Percentiles rank a stretch among this genome's conserved stretches.
These are phyloP conservation scores for Davidsoniella eucalypti DNA, from an alignment of 2,329 filamentous ascomycete genomes.

Conservation along the genomic window DNA sequence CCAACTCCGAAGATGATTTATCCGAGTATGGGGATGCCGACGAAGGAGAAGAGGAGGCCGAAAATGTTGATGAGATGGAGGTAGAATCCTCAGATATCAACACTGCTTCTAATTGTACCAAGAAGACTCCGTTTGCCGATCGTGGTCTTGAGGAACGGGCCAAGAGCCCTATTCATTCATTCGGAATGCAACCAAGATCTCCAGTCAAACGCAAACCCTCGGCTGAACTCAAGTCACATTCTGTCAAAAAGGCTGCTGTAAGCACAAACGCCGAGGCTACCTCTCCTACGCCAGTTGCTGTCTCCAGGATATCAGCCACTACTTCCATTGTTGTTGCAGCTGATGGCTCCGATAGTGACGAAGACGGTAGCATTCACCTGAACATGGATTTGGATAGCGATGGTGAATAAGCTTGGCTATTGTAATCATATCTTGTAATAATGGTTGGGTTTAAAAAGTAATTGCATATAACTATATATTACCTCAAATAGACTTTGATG, in stretches of 20 bases:
- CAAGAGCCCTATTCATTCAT: slow-evolving; percentile 4
- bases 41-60: slow-evolving; percentile 22
- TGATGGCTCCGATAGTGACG: slow-evolving; percentile 25
- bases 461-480: too few relatives aligned
- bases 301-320: slow-evolving; percentile 13
- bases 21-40: slow-evolving; percentile 17
- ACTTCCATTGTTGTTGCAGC: slow-evolving; percentile 15
- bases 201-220: slow-evolving; percentile 24
- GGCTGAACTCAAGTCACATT: slow-evolving; percentile 18
- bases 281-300: slow-evolving; percentile 14
- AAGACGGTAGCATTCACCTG: slow-evolving; percentile 39
- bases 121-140: slow-evolving; percentile 8
- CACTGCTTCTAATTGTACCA: slow-evolving; percentile 1
- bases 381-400: slow-evolving; percentile 43
- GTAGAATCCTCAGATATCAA: slow-evolving; percentile 9
- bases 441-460: neutral
- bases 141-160: slow-evolving; percentile 3
- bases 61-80: slow-evolving; percentile 3
- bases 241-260: slow-evolving; percentile 20
- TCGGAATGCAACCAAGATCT: slow-evolving; percentile 15
- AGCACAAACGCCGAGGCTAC: neutral
- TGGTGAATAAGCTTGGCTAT: slow-evolving; percentile 17
- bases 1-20: slow-evolving; percentile 7
- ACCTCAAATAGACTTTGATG: too few relatives aligned
- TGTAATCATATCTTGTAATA: neutral